Evolutionary conservation across 106 monocot species (phyloP), one percentile per base, ranked within the genome.

Genomic region (Posidonia australis): DNA sequence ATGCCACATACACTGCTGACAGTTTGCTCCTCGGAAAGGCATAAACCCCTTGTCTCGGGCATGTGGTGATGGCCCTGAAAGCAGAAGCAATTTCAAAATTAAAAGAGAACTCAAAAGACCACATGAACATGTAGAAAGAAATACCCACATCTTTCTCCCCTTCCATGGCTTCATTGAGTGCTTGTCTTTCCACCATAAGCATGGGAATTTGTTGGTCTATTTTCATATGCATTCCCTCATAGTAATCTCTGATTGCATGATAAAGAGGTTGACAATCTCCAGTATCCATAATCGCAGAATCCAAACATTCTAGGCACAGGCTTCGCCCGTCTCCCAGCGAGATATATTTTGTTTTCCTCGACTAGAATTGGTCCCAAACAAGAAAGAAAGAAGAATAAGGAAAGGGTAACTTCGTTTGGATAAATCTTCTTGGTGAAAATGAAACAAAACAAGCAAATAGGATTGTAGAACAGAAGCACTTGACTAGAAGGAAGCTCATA

Each of bases 181-280:
- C 96, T 67, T 96, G 87, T 49, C 96, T 87, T 72, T 96, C 87
- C 22, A 96, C 96, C 66, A 96, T 74, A 46, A 96, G 87, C 96
- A 96, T 96, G n/a, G 90, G 96, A 47, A 96, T 96, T 71, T 96
- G 90, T 48, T 96, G 96, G 65, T 96, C 96, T 29, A 96, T 74
- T 60, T 74, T 84, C 96, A 96, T 96, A 63, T 90, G 72, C 96
- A 96, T 80, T 16, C 96, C 96, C 77, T 96, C 96, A 63, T 96
- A 96, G 69, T 82, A 96, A 60, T 96, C 96, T 78, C 96, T 76
- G 44, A 96, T 96, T 13, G 82, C 72, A 69, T 96, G 96, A 66
- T 96, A 96, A 55, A 96, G 84, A 10, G 87, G 76, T 55, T 96
- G 96, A 49, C 90, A 96, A 25, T 96, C 96, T 52, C 90, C 96